Percentiles rank a stretch among this genome's conserved stretches.
Evolutionary conservation across 176 grass and related monocot species (phyloP).

Genomic region (Thalia dealbata): DNA sequence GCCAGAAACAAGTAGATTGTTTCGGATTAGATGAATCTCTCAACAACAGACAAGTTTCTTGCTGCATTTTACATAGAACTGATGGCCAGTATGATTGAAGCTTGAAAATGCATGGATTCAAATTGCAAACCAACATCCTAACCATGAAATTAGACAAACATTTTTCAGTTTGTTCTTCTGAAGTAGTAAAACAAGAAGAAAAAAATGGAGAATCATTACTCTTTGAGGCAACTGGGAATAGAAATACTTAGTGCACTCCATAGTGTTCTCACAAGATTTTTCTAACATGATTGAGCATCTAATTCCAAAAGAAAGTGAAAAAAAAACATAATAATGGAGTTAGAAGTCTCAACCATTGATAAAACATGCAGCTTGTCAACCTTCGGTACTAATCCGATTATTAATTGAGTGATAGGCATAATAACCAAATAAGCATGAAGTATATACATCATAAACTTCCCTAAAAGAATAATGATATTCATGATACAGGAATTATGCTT

Average conservation of each 20-base stretch:
- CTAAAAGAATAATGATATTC: background rate
- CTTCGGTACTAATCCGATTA: no score
- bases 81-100: background rate
- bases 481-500: no score
- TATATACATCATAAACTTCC: no score
- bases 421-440: no score
- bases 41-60: background rate
- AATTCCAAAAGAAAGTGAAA: no score
- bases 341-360: no score
- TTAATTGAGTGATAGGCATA: no score
- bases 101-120: background rate
- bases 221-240: background rate
- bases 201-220: background rate
- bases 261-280: background rate
- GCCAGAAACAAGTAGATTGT: slow-evolving; percentile 11
- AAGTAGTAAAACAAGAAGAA: background rate
- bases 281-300: background rate
- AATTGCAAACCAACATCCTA: background rate
- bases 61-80: background rate
- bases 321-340: no score
- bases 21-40: background rate
- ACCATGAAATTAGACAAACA: background rate
- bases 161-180: background rate
- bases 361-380: no score
- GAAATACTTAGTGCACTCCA: background rate